Conservation (phyloP, 2,329 filamentous ascomycete species). For the Arachnomyces sp. region DNA sequence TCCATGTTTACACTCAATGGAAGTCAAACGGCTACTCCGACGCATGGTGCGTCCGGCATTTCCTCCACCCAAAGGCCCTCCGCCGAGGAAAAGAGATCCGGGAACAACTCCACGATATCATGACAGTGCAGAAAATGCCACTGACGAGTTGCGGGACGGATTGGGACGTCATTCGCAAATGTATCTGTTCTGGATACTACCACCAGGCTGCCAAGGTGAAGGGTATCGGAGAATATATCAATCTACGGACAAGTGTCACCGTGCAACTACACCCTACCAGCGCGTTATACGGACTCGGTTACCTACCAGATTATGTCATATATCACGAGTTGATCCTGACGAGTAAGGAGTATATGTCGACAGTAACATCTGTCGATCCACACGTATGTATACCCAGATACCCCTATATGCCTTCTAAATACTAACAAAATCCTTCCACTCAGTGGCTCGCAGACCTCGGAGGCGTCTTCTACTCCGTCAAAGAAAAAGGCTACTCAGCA, state of each 20-base stretch:
- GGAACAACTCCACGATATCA: slow-evolving; percentile 87
- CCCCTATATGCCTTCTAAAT: background rate
- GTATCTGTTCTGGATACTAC: slow-evolving; percentile 96
- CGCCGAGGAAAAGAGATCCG: slow-evolving; percentile 88
- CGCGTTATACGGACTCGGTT: slow-evolving; percentile 83
- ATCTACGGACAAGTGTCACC: slow-evolving; percentile 85
- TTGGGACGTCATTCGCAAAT: slow-evolving; percentile 91
- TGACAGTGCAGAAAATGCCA: slow-evolving; percentile 85
- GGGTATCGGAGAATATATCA: slow-evolving; percentile 95
- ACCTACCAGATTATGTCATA: slow-evolving; percentile 91
- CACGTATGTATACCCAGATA: slow-evolving; percentile 42
- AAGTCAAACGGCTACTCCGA: slow-evolving; percentile 82
- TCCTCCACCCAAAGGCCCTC: slow-evolving; percentile 89
- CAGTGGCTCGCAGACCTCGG: slow-evolving; percentile 89
- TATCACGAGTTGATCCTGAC: slow-evolving; percentile 98
- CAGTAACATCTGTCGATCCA: slow-evolving; percentile 89
- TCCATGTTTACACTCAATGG: slow-evolving; percentile 96
- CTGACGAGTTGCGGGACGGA: slow-evolving; percentile 87
- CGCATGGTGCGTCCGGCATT: slow-evolving; percentile 86
- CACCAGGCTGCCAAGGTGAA: slow-evolving; percentile 95
- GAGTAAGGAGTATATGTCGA: slow-evolving; percentile 95
- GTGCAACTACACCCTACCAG: slow-evolving; percentile 92
- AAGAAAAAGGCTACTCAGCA: slow-evolving; percentile 91
- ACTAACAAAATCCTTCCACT: background rate
- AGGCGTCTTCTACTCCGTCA: slow-evolving; percentile 93